Conservation (phyloP, 2,329 filamentous ascomycete species). For the Ascochyta clinopodiicola region DNA sequence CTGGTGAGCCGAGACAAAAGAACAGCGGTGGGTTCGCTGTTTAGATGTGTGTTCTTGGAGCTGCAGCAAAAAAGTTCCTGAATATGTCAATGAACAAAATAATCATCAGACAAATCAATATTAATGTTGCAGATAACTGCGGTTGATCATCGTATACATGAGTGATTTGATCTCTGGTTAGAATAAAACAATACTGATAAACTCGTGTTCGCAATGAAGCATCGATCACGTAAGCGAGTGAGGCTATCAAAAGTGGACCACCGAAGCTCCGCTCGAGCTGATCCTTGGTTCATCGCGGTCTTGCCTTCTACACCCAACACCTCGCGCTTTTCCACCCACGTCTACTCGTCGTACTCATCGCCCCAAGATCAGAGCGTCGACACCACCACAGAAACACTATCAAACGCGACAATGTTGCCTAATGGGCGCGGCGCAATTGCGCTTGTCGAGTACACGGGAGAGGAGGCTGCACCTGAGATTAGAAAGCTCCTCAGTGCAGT, state of each 20-base stretch:
- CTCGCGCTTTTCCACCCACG: not conserved
- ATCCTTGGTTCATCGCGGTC: constrained; percentile 17
- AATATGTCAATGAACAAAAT: not conserved
- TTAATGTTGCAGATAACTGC: not conserved
- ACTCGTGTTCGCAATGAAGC: not conserved
- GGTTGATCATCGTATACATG: not conserved
- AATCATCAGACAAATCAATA: no score
- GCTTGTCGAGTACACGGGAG: constrained; percentile 41
- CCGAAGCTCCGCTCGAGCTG: constrained; percentile 15
- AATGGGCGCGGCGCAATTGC: constrained; percentile 41
- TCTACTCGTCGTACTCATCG: not conserved
- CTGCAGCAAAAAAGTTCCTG: not conserved
- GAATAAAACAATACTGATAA: not conserved
- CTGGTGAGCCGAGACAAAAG: constrained; percentile 74
- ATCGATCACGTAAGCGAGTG: constrained; percentile 5
- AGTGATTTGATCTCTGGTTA: no score
- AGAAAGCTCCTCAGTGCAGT: constrained; percentile 79
- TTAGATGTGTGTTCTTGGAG: constrained; percentile 30
- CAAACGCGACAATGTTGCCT: constrained; percentile 33
- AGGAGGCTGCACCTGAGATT: constrained; percentile 63
- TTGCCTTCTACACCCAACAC: constrained; percentile 6
- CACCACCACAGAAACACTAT: not conserved
- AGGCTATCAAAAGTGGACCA: constrained; percentile 11
- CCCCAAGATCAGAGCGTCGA: not conserved
- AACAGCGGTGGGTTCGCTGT: constrained; percentile 71